Conservation (phyloP, 768 basidiomycete genomes). For the Sporobolomyces pararoseus region DNA sequence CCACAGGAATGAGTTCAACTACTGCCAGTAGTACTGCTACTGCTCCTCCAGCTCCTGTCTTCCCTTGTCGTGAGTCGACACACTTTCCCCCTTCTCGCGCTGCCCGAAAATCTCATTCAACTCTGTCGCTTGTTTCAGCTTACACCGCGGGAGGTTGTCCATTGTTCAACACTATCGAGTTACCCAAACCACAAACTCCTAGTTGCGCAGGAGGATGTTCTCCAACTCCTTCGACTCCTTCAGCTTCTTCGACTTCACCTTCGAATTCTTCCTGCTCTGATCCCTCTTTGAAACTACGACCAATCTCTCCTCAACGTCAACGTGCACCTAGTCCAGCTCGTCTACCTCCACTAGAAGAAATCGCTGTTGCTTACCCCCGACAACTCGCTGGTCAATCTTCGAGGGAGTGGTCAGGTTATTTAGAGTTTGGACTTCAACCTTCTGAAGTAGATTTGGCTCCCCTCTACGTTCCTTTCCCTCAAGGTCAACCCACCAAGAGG, state of each 20-base stretch:
- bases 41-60: neutral
- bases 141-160: constrained; percentile 31
- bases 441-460: constrained; percentile 14
- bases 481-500: neutral
- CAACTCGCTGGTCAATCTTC: neutral
- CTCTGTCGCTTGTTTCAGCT: neutral
- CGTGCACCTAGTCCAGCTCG: neutral
- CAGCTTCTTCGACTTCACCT: neutral
- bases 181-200: neutral
- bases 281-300: constrained; percentile 2
- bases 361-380: neutral
- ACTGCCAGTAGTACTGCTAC: neutral
- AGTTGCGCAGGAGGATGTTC: constrained; percentile 17
- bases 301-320: neutral
- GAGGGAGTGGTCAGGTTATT: neutral
- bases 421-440: constrained; percentile 29
- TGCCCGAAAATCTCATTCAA: too few species aligned
- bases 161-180: constrained; percentile 29
- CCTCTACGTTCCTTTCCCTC: constrained; percentile 6
- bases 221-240: neutral
- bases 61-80: constrained; percentile 12
- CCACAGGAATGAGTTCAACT: neutral
- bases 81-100: neutral
- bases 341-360: constrained; percentile 7
- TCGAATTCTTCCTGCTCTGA: neutral